Evolutionary conservation across 139 green algal genomes (phyloP).

Genomic region (Micromonas pusilla): DNA sequence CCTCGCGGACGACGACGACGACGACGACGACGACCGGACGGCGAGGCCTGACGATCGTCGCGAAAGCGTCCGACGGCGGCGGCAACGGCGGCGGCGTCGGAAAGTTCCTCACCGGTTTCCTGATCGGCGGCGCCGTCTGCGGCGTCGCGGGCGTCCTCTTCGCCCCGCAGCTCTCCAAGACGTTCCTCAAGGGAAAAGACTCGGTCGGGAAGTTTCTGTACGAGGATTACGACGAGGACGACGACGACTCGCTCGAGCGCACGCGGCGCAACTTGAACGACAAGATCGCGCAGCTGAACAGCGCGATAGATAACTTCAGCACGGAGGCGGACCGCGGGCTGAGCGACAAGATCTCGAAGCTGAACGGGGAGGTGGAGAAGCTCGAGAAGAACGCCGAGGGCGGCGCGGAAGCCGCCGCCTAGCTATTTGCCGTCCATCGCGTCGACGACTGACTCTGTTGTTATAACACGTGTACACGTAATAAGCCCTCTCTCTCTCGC

Average conservation of each 20-base stretch:
- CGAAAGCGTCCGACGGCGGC: neutral
- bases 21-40: too few species aligned
- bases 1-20: too few species aligned
- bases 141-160: slow-evolving; percentile 8
- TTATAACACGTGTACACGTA: neutral
- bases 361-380: neutral
- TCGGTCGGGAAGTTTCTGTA: neutral
- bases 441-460: neutral
- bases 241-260: neutral
- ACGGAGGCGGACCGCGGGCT: neutral
- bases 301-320: slow-evolving; percentile 9
- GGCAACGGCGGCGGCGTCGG: neutral
- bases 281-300: slow-evolving; percentile 10
- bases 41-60: neutral
- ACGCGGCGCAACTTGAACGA: slow-evolving; percentile 14
- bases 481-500: neutral
- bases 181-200: slow-evolving; percentile 6
- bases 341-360: neutral
- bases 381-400: neutral
- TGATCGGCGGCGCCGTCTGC: slow-evolving; percentile 5
- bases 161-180: slow-evolving; percentile 14
- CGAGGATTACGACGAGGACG: neutral
- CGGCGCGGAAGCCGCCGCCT: neutral
- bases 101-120: neutral
- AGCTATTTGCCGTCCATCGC: neutral